These are phyloP conservation scores for Phaseolus lunatus DNA, from an alignment of 306 rosid genomes.

Conservation along the genomic window DNA sequence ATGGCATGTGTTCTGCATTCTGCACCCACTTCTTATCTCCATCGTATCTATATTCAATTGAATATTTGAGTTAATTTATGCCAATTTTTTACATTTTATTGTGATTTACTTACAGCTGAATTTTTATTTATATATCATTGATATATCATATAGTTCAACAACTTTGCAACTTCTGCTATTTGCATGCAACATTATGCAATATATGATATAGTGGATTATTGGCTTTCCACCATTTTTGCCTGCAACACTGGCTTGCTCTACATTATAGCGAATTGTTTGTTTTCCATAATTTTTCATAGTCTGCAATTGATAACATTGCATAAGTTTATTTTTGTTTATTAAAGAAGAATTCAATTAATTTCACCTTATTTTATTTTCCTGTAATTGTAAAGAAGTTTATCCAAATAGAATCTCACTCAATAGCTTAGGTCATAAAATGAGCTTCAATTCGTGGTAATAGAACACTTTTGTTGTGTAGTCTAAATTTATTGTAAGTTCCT, in stretches of 20 bases:
- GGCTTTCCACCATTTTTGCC: not conserved
- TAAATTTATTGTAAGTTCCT: constrained; percentile 1
- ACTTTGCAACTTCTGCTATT: not conserved
- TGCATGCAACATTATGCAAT: not conserved
- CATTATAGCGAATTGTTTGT: too few relatives aligned
- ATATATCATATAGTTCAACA: not conserved
- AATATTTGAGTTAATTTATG: too few relatives aligned
- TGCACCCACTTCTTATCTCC: not conserved
- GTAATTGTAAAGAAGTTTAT: not conserved
- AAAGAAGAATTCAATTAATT: too few relatives aligned
- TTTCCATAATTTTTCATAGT: not conserved
- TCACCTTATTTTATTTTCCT: too few relatives aligned
- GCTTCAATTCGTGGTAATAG: not conserved
- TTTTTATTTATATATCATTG: too few relatives aligned
- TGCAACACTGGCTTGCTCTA: not conserved
- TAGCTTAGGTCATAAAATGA: not conserved
- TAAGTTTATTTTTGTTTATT: too few relatives aligned
- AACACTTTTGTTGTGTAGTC: too few relatives aligned
- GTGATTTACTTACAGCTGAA: not conserved
- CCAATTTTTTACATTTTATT: not conserved
- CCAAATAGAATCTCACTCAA: not conserved
- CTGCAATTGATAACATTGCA: not conserved
- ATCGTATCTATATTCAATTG: too few relatives aligned
- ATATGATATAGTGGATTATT: not conserved
- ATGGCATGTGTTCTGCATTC: not conserved